These are phyloP conservation scores for Taphrina sp. DNA, from an alignment of 1,139 yeast genomes.

Conservation along the genomic window DNA sequence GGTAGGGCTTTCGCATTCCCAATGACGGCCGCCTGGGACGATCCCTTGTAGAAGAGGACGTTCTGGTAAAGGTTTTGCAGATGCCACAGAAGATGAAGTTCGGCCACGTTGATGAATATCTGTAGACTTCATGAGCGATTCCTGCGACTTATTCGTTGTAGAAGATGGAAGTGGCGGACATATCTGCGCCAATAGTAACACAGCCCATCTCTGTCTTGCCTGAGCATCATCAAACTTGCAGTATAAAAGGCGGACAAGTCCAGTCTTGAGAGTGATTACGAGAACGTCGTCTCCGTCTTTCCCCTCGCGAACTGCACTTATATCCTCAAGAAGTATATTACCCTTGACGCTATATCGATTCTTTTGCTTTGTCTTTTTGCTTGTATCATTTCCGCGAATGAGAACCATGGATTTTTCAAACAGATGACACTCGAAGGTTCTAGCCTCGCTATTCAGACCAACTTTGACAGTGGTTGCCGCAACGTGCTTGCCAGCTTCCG, in stretches of 20 bases:
- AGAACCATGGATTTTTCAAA: background rate
- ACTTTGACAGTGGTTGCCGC: background rate
- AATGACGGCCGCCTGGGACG: background rate
- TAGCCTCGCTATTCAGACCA: background rate
- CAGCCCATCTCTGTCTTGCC: background rate
- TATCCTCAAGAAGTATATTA: background rate
- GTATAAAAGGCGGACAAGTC: background rate
- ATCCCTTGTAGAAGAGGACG: background rate
- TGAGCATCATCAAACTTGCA: background rate
- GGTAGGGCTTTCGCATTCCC: too few relatives aligned
- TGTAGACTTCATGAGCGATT: background rate
- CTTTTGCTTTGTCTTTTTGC: background rate
- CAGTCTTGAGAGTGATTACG: background rate
- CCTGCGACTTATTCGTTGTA: background rate
- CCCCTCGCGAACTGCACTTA: background rate
- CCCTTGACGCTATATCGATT: background rate
- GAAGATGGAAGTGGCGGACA: background rate
- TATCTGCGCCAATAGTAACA: background rate
- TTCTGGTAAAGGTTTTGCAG: background rate
- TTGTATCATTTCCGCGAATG: background rate
- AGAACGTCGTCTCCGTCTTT: background rate
- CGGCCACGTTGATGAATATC: too few relatives aligned
- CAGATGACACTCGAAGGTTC: background rate
- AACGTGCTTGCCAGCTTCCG: background rate
- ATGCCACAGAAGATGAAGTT: too few relatives aligned